A percentile compares a stretch with the other conserved stretches of the same genome.
These are phyloP conservation scores for Sideroxylon spinosum DNA, from an alignment of 179 eudicot species.

Conservation along the genomic window DNA sequence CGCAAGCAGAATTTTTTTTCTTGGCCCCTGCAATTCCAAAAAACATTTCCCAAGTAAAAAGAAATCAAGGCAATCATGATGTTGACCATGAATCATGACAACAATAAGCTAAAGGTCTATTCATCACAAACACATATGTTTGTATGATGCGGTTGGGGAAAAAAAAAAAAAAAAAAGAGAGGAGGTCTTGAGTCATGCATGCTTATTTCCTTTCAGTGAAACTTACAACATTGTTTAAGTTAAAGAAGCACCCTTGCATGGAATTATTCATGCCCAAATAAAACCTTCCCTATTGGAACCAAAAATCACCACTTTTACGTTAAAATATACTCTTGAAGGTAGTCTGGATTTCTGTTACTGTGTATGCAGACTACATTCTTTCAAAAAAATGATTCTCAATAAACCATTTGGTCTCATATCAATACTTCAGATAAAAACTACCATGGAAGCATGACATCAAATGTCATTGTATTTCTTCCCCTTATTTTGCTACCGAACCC, in stretches of 20 bases:
- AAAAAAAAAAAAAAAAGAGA: background rate
- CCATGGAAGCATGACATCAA: background rate
- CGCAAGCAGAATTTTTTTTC: conserved; percentile 70
- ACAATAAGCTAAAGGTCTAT: background rate
- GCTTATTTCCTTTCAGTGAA: background rate
- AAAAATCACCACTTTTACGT: background rate
- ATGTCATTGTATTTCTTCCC: background rate
- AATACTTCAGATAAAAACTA: background rate
- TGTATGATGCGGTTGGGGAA: background rate
- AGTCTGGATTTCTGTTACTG: background rate
- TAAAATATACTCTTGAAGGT: background rate
- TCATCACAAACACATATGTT: background rate
- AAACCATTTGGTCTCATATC: background rate
- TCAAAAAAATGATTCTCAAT: background rate
- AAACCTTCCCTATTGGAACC: background rate
- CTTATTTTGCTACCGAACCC: background rate
- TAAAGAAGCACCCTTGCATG: background rate
- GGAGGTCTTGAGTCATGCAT: too few species aligned
- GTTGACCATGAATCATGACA: background rate
- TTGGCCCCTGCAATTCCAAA: conserved; percentile 63
- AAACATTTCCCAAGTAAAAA: conserved; percentile 4
- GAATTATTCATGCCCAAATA: background rate
- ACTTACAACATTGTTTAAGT: background rate
- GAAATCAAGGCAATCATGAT: background rate
- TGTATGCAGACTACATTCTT: background rate